phyloP scores from a whole-genome alignment of 2,329 filamentous ascomycete genomes.

The Xenosphaeropsis pyriputrescens region DNA sequence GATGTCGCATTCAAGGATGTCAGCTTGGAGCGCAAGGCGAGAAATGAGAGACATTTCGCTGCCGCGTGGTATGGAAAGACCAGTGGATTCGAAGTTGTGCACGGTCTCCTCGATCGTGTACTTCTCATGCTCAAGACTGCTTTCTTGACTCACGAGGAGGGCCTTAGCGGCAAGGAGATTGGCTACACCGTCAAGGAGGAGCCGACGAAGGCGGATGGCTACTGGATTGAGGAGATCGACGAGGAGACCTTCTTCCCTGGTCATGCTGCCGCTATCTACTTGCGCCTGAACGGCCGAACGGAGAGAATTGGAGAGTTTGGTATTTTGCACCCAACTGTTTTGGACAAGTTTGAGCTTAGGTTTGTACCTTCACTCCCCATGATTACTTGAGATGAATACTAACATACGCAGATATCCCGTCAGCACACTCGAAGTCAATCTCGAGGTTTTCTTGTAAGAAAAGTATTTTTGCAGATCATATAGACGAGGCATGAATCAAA shows the following conservation, averaged over 20 bases:
- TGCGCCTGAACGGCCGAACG: slow-evolving; percentile 61
- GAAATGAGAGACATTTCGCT: slow-evolving; percentile 93
- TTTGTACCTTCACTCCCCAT: slow-evolving; percentile 22
- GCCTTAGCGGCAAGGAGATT: slow-evolving; percentile 32
- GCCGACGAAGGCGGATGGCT: slow-evolving; percentile 50
- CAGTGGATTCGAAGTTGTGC: slow-evolving; percentile 88
- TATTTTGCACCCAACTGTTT: slow-evolving; percentile 81
- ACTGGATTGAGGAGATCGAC: slow-evolving; percentile 90
- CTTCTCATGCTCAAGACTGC: slow-evolving; percentile 81
- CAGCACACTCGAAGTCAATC: slow-evolving; percentile 86
- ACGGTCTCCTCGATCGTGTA: slow-evolving; percentile 82
- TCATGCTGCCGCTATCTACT: slow-evolving; percentile 72
- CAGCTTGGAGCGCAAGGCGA: slow-evolving; percentile 65
- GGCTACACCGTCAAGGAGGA: slow-evolving; percentile 38
- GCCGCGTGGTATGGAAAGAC: slow-evolving; percentile 91
- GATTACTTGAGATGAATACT: background rate
- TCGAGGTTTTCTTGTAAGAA: slow-evolving; percentile 74
- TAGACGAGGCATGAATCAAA: background rate
- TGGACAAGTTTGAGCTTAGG: slow-evolving; percentile 87
- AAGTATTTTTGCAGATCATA: background rate
- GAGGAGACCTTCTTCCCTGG: slow-evolving; percentile 86
- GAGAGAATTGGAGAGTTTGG: slow-evolving; percentile 78
- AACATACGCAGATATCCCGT: slow-evolving; percentile 56
- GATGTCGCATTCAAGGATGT: slow-evolving; percentile 89
- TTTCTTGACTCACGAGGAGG: slow-evolving; percentile 67